Evolutionary conservation across 768 basidiomycete species (phyloP).

Genomic region (Mycena belliarum): DNA sequence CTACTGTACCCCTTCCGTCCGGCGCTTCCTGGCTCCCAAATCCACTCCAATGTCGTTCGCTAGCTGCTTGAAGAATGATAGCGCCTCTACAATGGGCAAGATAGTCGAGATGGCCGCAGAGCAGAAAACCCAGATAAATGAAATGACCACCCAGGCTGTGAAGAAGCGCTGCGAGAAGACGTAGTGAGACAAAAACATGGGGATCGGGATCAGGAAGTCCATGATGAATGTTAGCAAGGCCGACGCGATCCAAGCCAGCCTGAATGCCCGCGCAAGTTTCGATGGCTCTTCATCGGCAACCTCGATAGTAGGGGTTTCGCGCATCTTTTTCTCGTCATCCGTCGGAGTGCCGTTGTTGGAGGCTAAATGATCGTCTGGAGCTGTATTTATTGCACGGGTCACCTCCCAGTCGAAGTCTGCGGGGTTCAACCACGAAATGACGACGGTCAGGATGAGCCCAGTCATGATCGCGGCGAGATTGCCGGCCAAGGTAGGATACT

Average conservation of each 20-base stretch:
- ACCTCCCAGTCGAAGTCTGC: slow-evolving; percentile 9
- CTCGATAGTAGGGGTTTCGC: background rate
- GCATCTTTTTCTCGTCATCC: slow-evolving; percentile 2
- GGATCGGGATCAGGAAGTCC: slow-evolving; percentile 11
- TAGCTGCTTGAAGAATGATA: slow-evolving; percentile 5
- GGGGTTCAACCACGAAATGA: slow-evolving; percentile 4
- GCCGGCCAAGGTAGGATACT: slow-evolving; percentile 14
- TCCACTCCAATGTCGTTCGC: background rate
- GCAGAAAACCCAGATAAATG: slow-evolving; percentile 12
- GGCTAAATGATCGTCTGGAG: background rate
- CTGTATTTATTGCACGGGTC: slow-evolving; percentile 4
- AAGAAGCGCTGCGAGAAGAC: slow-evolving; percentile 10
- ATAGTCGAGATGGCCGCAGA: slow-evolving; percentile 5
- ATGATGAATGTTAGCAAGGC: slow-evolving; percentile 2
- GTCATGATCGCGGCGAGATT: slow-evolving; percentile 6
- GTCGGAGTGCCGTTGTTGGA: background rate
- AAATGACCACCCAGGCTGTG: slow-evolving; percentile 12
- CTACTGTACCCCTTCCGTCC: background rate
- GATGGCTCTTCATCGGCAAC: background rate
- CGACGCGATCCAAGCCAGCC: slow-evolving; percentile 4
- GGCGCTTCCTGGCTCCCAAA: background rate
- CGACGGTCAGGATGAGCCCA: slow-evolving; percentile 2
- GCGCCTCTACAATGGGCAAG: slow-evolving; percentile 8
- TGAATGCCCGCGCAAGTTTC: slow-evolving; percentile 1
- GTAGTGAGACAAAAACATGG: slow-evolving; percentile 11